Base-by-base conservation (phyloP, 345 rosid genomes). In the Cardiospermum halicacabum region DNA sequence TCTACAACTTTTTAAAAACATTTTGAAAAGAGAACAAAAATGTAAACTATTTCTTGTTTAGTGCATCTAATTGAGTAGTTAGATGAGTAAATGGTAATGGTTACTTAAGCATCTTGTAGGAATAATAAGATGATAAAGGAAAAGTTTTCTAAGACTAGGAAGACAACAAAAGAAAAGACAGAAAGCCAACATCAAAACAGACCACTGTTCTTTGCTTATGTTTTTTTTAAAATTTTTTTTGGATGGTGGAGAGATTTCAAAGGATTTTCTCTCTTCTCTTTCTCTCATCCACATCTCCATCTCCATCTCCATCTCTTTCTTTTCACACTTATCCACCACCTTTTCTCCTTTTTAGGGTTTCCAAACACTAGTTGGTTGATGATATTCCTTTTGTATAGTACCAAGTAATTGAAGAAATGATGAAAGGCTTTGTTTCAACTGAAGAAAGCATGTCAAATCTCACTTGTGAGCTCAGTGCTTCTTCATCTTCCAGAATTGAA, bases 401-500 rank as follows among this genome's bases (percentile, higher is more conserved):
- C n/a, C n/a, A 51, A 56, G 26, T 43, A 37, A 53, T 31, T 47
- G 13, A 8, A 9, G 16, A 67, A 72, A 76, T 68, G 76, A 68
- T 72, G 72, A 75, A 65, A 69, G 69, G 74, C 55, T 48, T 62
- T 67, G 55, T n/a, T n/a, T n/a, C 65, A 59, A 61, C 62, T 74
- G 87, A 82, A 51, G 88, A 87, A 64, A 82, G 76, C 50, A 70
- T 85, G 76, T 84, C 96, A 11, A 85, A 84, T 80, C 75, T 89
- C 67, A 85, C 88, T 72, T 81, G 83, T 51, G 91, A 87, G 72
- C 76, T 81, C 58, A 79, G 85, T 80, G 88, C 78, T 65, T 81
- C 89, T 72, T 72, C 87, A 13, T 83, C 80, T 24, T 64, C 77
- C 62, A 77, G 84, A 77, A 75, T 75, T 63, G 81, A 74, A 69